Conservation (phyloP, 73 alveolate genomes). For the Paramecium sonneborni region DNA sequence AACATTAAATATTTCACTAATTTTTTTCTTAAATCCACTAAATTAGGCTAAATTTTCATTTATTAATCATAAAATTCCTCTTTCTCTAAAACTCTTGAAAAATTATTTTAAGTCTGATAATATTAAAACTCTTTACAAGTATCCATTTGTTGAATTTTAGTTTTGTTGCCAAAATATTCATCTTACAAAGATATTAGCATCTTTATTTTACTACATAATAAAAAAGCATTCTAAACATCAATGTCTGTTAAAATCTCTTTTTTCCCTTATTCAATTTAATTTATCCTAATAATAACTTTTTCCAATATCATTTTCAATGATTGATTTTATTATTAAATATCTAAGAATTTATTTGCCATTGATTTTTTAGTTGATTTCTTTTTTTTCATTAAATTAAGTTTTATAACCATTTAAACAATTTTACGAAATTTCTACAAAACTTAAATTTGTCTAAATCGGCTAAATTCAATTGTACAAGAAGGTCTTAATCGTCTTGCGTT, state of each 20-base stretch:
- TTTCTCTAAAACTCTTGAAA: not conserved
- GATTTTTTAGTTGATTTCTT: not conserved
- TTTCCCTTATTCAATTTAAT: not conserved
- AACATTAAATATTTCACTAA: conserved; percentile 33
- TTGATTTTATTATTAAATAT: not conserved
- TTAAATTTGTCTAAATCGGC: not conserved
- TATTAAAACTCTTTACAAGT: not conserved
- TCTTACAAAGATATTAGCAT: not conserved
- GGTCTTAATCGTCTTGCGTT: conserved; percentile 24
- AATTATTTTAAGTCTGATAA: not conserved
- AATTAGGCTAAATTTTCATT: not conserved
- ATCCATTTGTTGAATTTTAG: not conserved
- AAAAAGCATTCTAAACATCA: not conserved
- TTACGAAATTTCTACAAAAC: not conserved
- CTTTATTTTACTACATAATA: not conserved
- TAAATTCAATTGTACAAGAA: conserved; percentile 29
- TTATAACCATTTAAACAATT: not conserved
- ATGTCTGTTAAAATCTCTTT: not conserved
- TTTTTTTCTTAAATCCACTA: not conserved
- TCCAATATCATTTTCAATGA: not conserved
- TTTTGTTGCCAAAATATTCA: not conserved
- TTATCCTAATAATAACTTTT: not conserved
- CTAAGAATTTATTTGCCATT: not conserved
- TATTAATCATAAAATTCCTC: not conserved
- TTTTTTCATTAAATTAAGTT: not conserved